Conservation (phyloP, 441 rosid species). For the Populus hybrid region DNA sequence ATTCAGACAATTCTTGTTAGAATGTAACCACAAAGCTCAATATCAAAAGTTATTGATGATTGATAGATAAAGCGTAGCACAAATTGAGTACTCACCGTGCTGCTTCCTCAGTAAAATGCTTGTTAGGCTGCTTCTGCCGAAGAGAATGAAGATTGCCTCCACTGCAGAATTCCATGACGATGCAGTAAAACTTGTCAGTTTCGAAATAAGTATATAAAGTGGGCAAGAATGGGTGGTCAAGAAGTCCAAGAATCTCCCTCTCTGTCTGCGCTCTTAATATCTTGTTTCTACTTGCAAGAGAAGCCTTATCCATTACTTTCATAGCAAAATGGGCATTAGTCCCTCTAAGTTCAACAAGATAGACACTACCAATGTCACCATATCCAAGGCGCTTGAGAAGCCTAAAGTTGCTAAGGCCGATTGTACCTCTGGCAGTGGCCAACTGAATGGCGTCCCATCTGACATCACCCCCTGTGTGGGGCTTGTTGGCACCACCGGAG, state of each 20-base stretch:
- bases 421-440: conserved; percentile 38
- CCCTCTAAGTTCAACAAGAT: conserved; percentile 73
- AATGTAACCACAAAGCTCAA: too few species aligned
- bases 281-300: conserved; percentile 84
- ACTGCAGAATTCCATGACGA: conserved; percentile 89
- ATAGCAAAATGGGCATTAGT: conserved; percentile 53
- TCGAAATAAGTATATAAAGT: conserved; percentile 78
- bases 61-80: too few species aligned
- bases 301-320: conserved; percentile 36
- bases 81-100: too few species aligned
- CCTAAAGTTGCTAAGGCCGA: conserved; percentile 68
- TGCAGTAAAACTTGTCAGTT: conserved; percentile 74
- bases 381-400: conserved; percentile 78
- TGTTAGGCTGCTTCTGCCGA: too few species aligned
- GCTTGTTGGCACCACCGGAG: conserved; percentile 51
- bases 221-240: conserved; percentile 85
- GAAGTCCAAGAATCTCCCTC: conserved; percentile 87
- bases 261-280: conserved; percentile 78
- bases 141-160: too few species aligned
- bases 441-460: conserved; percentile 74
- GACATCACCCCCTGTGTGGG: conserved; percentile 80
- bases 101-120: too few species aligned
- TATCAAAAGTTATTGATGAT: too few species aligned
- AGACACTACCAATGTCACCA: conserved; percentile 86
- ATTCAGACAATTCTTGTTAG: too few species aligned